Percentiles rank a stretch among this genome's conserved stretches.
phyloP scores from a whole-genome alignment of 1,284 basidiomycete species.

The Cryptococcus wingfieldii region DNA sequence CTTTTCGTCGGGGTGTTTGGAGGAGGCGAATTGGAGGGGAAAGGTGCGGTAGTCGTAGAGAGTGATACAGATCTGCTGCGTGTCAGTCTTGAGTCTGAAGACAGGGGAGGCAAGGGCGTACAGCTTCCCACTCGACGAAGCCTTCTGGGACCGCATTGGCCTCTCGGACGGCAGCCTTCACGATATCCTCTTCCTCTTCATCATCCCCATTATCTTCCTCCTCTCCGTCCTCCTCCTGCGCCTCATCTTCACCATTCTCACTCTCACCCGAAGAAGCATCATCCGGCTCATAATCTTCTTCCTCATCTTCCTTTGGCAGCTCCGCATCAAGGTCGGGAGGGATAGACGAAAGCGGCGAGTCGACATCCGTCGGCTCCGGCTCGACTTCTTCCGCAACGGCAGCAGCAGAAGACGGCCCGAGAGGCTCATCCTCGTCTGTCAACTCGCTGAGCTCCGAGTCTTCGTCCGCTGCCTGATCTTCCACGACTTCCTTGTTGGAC shows the following conservation, averaged over 20 bases:
- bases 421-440: constrained; percentile 42
- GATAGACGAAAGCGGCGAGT: background rate
- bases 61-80: constrained; percentile 51
- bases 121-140: constrained; percentile 52
- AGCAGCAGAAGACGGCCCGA: constrained; percentile 9
- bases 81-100: background rate
- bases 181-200: constrained; percentile 32
- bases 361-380: constrained; percentile 3
- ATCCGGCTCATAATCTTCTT: background rate
- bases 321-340: background rate
- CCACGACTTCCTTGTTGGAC: background rate
- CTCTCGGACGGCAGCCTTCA: constrained; percentile 38
- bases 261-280: background rate
- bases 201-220: constrained; percentile 15
- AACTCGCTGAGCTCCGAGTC: constrained; percentile 46
- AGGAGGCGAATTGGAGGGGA: constrained; percentile 50
- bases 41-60: constrained; percentile 52
- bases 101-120: constrained; percentile 24
- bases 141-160: constrained; percentile 34
- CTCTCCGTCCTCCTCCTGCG: constrained; percentile 5
- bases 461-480: constrained; percentile 13
- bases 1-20: constrained; percentile 53
- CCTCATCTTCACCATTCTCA: background rate
- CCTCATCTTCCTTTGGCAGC: background rate
- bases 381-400: constrained; percentile 2